Evolutionary conservation across 2,329 filamentous ascomycete genomes (phyloP).

Genomic region (Fusarium napiforme): DNA sequence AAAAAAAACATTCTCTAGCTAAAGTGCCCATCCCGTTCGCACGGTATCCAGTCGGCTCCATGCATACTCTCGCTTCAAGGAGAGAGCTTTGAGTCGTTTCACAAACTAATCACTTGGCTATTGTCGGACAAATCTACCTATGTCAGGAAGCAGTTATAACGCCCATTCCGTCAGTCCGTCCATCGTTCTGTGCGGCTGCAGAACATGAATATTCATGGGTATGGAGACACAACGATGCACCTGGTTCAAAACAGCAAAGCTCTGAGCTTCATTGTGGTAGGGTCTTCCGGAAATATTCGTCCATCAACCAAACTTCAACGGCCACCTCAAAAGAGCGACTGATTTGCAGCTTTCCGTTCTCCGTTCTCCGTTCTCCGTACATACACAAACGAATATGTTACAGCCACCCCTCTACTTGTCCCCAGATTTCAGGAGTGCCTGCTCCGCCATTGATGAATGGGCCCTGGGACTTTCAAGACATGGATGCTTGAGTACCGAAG

Average conservation of each 20-base stretch:
- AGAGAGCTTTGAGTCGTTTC: slow-evolving; percentile 3
- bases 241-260: background rate
- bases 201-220: background rate
- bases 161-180: background rate
- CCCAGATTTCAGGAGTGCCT: slow-evolving; percentile 45
- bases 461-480: slow-evolving; percentile 11
- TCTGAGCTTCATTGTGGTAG: background rate
- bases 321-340: slow-evolving; percentile 15
- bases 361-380: background rate
- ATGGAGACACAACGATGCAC: background rate
- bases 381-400: background rate
- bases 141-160: background rate
- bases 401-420: slow-evolving; percentile 34
- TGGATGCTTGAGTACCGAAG: slow-evolving; percentile 24
- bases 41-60: slow-evolving; percentile 31
- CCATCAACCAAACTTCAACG: slow-evolving; percentile 13
- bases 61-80: slow-evolving; percentile 17
- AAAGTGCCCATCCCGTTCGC: slow-evolving; percentile 22
- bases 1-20: background rate
- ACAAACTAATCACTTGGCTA: background rate
- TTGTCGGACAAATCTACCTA: background rate
- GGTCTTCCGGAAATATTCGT: slow-evolving; percentile 1
- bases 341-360: background rate
- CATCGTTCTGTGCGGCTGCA: background rate
- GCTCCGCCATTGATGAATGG: slow-evolving; percentile 29